These are phyloP conservation scores for Kalmusia sp. DNA, from an alignment of 2,329 filamentous ascomycete species.

Conservation along the genomic window DNA sequence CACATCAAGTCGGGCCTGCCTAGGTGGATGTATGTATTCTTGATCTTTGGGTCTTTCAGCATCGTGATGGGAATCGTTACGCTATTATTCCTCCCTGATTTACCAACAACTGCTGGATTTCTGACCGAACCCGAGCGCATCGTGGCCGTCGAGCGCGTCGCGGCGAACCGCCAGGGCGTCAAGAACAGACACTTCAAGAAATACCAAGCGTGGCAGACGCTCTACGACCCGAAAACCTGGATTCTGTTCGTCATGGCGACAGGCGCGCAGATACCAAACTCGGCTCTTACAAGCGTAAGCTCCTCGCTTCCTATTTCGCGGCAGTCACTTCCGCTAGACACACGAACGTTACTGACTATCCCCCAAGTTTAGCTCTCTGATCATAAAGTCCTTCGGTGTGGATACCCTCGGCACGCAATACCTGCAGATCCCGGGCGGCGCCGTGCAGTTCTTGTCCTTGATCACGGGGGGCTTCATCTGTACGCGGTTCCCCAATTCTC, in stretches of 20 bases:
- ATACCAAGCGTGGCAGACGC: constrained; percentile 53
- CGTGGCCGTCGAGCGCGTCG: constrained; percentile 61
- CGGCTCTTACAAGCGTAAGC: constrained; percentile 58
- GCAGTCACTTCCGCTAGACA: background rate
- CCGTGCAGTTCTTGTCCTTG: constrained; percentile 62
- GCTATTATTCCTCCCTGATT: constrained; percentile 51
- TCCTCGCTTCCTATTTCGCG: background rate
- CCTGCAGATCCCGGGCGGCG: constrained; percentile 67
- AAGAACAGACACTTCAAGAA: constrained; percentile 58
- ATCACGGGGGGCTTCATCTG: constrained; percentile 54
- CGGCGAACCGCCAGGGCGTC: constrained; percentile 60
- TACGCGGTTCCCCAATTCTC: constrained; percentile 59
- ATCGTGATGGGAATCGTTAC: constrained; percentile 47
- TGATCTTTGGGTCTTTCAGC: constrained; percentile 58
- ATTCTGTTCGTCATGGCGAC: constrained; percentile 52
- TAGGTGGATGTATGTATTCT: constrained; percentile 65
- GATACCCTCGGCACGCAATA: constrained; percentile 82
- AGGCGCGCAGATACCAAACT: constrained; percentile 64
- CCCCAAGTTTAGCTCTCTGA: constrained; percentile 54
- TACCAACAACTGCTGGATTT: constrained; percentile 54
- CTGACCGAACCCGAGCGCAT: constrained; percentile 49
- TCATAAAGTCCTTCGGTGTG: constrained; percentile 77
- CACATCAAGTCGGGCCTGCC: constrained; percentile 62
- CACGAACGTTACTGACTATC: background rate
- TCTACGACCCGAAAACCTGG: constrained; percentile 65